These are phyloP conservation scores for Pleomassaria siparia DNA, from an alignment of 2,329 filamentous ascomycete genomes.

Conservation along the genomic window DNA sequence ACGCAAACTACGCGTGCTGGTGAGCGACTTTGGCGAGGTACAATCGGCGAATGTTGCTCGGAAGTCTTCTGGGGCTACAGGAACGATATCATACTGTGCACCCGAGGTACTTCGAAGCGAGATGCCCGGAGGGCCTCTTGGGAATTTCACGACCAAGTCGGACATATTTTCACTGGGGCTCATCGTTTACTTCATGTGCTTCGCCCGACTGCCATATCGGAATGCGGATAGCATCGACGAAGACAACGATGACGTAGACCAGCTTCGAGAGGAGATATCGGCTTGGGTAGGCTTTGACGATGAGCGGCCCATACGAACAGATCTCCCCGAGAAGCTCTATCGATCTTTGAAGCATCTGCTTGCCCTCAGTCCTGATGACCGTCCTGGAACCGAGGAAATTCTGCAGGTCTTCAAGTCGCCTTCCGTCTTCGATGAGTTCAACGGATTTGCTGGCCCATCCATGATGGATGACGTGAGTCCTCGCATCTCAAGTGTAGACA, in stretches of 20 bases:
- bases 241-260: conserved; percentile 87
- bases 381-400: conserved; percentile 86
- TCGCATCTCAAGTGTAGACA: conserved; percentile 50
- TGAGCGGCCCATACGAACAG: conserved; percentile 71
- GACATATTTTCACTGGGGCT: conserved; percentile 98
- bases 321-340: conserved; percentile 85
- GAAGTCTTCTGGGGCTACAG: conserved; percentile 90
- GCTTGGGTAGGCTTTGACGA: conserved; percentile 86
- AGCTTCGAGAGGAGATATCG: conserved; percentile 80
- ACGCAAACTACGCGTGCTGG: conserved; percentile 73
- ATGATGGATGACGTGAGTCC: conserved; percentile 37
- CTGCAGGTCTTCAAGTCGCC: conserved; percentile 74
- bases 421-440: conserved; percentile 50
- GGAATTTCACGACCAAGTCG: conserved; percentile 94
- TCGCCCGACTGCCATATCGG: conserved; percentile 80
- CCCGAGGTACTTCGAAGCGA: conserved; percentile 82
- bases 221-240: conserved; percentile 85
- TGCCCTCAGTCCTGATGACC: conserved; percentile 71
- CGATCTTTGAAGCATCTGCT: conserved; percentile 79
- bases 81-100: conserved; percentile 96
- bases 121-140: conserved; percentile 67
- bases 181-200: conserved; percentile 98
- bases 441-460: conserved; percentile 40
- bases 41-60: conserved; percentile 79
- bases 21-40: conserved; percentile 97